Conservation (phyloP, 345 rosid genomes). For the Firmiana major region DNA sequence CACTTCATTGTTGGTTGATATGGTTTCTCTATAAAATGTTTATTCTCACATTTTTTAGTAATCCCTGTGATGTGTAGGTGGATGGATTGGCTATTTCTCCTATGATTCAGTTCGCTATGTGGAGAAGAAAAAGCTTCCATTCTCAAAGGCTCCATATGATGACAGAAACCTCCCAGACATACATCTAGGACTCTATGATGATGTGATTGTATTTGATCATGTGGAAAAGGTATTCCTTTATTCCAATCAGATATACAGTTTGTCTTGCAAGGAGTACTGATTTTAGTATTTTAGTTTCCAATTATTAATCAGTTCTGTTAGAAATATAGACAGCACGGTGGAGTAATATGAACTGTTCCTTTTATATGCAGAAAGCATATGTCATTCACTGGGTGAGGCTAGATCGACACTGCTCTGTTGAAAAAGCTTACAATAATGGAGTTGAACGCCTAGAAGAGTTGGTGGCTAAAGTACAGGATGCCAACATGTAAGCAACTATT, state of each 20-base stretch:
- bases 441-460: conserved; percentile 36
- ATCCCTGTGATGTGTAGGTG: conserved; percentile 46
- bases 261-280: background rate
- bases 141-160: conserved; percentile 64
- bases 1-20: background rate
- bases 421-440: conserved; percentile 50
- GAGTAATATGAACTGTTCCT: background rate
- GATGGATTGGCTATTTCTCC: conserved; percentile 93
- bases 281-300: background rate
- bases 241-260: background rate
- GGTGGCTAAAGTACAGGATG: conserved; percentile 39
- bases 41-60: background rate
- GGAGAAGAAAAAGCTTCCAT: conserved; percentile 72
- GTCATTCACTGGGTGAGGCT: conserved; percentile 60
- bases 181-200: conserved; percentile 75
- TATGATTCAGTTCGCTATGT: conserved; percentile 82
- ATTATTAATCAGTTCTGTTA: background rate
- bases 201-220: conserved; percentile 78
- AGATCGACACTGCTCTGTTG: conserved; percentile 41
- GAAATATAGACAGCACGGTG: background rate
- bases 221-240: conserved; percentile 64
- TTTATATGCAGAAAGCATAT: conserved; percentile 37
- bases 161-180: conserved; percentile 84
- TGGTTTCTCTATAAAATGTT: background rate
- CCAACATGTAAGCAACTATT: conserved; percentile 36